Evolutionary conservation across 139 green algal species (phyloP), one percentile per base, ranked within the genome.

Genomic region (Astrephomene gubernaculifera): DNA sequence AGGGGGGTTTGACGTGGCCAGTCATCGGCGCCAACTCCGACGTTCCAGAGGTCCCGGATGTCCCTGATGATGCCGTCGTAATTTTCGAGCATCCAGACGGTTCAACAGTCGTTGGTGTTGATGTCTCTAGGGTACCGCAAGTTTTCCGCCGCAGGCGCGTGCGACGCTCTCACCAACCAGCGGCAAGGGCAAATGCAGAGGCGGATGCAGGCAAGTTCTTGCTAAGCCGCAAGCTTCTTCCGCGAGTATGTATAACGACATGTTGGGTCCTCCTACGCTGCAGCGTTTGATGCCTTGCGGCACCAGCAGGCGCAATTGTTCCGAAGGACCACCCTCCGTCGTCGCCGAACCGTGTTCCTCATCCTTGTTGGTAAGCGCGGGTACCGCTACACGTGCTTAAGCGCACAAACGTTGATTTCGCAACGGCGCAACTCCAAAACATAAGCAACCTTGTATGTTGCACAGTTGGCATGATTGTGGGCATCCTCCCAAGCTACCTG

Each of bases 1-100:
- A n/a, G n/a, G 49, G 49, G 49, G 49, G 17, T 12, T 17, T 57
- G 49, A 17, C 49, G 49, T 78, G 70, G 70, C 70, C 70, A 2
- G 27, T 25, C 21, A 60, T 78, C 14, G 70, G 61, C 27, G 70
- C 31, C 41, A 78, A 78, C 44, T 43, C 70, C 14, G 29, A 61
- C 70, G 70, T 78, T 2, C 70, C 70, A 17, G 27, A 78, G 1
- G 70, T 78, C 2, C 70, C 70, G 1, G 29, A 61, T 1, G 41
- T 61, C 29, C 70, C 70, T 1, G 70, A 61, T 12, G 70, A 78
- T 27, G 70, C 70, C 9, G 70, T 78, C 8, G 44, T 61, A 27
- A 22, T 78, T 29, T 41, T 78, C 24, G 70, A 78, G 43, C 70
- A 78, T 44, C 70, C 70, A 22, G 70, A 78, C 25, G 70, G 70